Evolutionary conservation across 345 rosid genomes (phyloP).

Genomic region (Murraya koenigii): DNA sequence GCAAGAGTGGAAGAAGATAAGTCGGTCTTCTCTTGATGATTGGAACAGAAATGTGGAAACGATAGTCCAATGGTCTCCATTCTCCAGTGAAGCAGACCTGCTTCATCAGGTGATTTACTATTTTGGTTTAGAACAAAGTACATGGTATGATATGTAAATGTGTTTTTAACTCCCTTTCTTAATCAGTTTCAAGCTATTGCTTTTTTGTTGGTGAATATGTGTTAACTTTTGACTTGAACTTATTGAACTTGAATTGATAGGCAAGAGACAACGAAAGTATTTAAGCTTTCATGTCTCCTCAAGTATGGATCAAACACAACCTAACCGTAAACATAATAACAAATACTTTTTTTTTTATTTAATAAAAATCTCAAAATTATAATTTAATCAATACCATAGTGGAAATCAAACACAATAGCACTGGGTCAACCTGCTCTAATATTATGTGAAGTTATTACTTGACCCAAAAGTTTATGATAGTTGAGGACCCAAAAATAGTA

Average conservation of each 20-base stretch:
- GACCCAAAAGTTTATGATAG: neutral
- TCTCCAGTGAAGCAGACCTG: constrained; percentile 70
- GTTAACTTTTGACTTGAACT: neutral
- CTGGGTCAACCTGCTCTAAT: neutral
- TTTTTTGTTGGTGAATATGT: neutral
- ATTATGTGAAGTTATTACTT: neutral
- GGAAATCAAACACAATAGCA: neutral
- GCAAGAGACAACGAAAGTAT: neutral
- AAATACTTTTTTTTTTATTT: neutral
- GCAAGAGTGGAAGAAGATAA: constrained; percentile 54
- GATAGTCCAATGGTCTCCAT: constrained; percentile 81
- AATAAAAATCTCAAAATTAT: neutral
- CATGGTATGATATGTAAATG: neutral
- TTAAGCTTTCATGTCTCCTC: neutral
- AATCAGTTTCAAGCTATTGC: neutral
- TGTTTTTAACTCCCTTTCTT: neutral
- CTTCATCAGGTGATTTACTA: constrained; percentile 61
- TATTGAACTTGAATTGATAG: neutral
- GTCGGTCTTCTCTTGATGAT: constrained; percentile 49
- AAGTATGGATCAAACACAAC: neutral
- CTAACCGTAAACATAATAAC: neutral
- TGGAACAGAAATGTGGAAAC: constrained; percentile 73
- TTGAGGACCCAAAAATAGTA: neutral
- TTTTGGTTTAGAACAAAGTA: neutral
- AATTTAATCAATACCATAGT: neutral